Conservation (phyloP, 169 alveolate genomes). For the Cytauxzoon felis region DNA sequence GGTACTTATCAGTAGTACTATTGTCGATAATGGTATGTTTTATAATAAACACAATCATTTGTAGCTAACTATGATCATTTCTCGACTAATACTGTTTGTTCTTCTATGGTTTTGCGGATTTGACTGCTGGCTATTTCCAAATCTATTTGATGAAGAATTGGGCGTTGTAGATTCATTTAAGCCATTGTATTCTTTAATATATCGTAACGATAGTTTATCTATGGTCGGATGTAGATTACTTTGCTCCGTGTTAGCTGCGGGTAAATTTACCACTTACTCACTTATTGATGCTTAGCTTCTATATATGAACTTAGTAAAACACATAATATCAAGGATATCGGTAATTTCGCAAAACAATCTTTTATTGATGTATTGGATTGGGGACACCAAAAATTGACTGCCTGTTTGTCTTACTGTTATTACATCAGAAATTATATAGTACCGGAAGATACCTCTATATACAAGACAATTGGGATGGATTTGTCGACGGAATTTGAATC, state of each 20-base stretch:
- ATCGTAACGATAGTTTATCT: slow-evolving; percentile 69
- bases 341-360: slow-evolving; percentile 80
- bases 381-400: slow-evolving; percentile 80
- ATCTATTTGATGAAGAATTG: slow-evolving; percentile 82
- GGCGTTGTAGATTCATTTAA: slow-evolving; percentile 82
- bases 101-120: slow-evolving; percentile 80
- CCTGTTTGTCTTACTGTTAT: slow-evolving; percentile 22
- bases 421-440: slow-evolving; percentile 40
- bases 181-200: slow-evolving; percentile 70
- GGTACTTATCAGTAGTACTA: slow-evolving; percentile 80
- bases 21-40: slow-evolving; percentile 65
- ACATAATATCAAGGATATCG: slow-evolving; percentile 73
- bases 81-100: slow-evolving; percentile 69
- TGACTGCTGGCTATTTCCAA: slow-evolving; percentile 83
- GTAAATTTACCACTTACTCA: slow-evolving; percentile 8
- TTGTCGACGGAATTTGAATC: slow-evolving; percentile 38
- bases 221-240: slow-evolving; percentile 71
- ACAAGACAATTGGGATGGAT: slow-evolving; percentile 68
- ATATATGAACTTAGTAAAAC: slow-evolving; percentile 79
- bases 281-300: slow-evolving; percentile 25
- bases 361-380: slow-evolving; percentile 80
- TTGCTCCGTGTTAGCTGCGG: slow-evolving; percentile 78
- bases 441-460: slow-evolving; percentile 63
- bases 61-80: slow-evolving; percentile 61
- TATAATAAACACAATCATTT: too few species aligned